Evolutionary conservation across 805 yeast species (phyloP), one percentile per base, ranked within the genome.

Genomic region (Grigorovia jiainica): DNA sequence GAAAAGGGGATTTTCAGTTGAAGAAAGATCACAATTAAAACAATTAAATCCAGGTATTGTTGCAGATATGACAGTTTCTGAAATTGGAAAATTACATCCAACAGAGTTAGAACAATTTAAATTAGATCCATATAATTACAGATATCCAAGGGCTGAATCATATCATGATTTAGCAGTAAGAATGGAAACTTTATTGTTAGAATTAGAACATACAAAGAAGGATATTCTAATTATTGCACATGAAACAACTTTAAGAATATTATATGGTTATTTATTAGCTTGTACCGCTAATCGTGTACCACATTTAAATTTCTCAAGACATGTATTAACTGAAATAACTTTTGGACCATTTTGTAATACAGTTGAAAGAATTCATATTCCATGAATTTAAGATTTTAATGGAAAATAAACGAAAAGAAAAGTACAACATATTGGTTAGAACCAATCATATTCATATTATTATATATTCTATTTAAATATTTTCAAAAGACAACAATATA

Each of bases 161-260:
- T 92, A 87, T 58, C 98, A 92, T 63, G 99, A 92, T 62, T 71
- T 92, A 43, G 97, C 98, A 0, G 82, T 92, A 30, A 78, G 95
- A 52, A 75, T 92, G 65, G 98, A 92, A 63, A 95, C 97, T 0
- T 69, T 92, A 42, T 77, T 92, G 46, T 71, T 92, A 58, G 97
- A 92, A 61, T 81, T 92, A 78, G 99, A 92, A 61, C 75, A 97
- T 51, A 80, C 83, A 75, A 75, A 85, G 41, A 85, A 87, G 17
- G 96, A 87, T 58, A 74, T 92, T 13, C 67, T 92, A 50, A 82
- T 92, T 45, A 83, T 92, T 51, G 97, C 96, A 1, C 97, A 92
- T 59, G 97, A 90, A 54, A 78, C 95, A 1, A 82, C 92, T 2
- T 71, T 94, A 48, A 71, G 89, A 46, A 95, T 92, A 5, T 73